Evolutionary conservation across 2,329 filamentous ascomycete species (phyloP).

Genomic region (Orbilia quercus): DNA sequence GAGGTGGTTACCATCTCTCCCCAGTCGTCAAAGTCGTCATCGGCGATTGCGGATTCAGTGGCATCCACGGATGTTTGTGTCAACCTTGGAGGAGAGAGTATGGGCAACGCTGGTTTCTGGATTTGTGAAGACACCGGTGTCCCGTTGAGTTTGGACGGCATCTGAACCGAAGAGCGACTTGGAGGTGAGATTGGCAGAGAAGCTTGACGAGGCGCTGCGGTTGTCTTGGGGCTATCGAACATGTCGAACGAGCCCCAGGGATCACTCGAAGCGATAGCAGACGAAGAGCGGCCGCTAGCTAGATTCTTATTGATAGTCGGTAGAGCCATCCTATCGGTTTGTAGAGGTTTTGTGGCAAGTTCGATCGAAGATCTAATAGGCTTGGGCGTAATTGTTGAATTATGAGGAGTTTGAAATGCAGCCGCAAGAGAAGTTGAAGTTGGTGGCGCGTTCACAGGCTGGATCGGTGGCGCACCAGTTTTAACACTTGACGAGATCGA

Average conservation of each 20-base stretch:
- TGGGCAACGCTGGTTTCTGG: constrained; percentile 28
- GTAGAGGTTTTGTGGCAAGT: constrained; percentile 39
- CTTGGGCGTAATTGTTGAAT: background rate
- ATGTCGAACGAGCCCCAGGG: constrained; percentile 57
- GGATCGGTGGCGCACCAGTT: constrained; percentile 11
- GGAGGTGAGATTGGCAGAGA: constrained; percentile 24
- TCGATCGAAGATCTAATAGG: constrained; percentile 30
- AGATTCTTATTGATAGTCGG: background rate
- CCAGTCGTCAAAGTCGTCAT: constrained; percentile 55
- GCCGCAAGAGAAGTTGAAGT: background rate
- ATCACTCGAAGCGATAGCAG: constrained; percentile 15
- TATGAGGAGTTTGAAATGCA: background rate
- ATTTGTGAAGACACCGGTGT: background rate
- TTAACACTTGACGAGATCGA: background rate
- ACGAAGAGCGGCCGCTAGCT: background rate
- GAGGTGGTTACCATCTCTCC: constrained; percentile 50
- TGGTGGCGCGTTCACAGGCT: constrained; percentile 15
- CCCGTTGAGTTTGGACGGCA: constrained; percentile 40
- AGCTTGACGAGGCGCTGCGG: constrained; percentile 5
- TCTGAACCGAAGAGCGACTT: constrained; percentile 36
- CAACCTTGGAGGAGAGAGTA: constrained; percentile 28
- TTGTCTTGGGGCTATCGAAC: constrained; percentile 40
- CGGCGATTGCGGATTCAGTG: constrained; percentile 27
- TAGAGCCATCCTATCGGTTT: background rate
- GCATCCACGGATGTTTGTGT: constrained; percentile 5